phyloP scores from a whole-genome alignment of 257 asterid genomes.

The Cordia subcordata region DNA sequence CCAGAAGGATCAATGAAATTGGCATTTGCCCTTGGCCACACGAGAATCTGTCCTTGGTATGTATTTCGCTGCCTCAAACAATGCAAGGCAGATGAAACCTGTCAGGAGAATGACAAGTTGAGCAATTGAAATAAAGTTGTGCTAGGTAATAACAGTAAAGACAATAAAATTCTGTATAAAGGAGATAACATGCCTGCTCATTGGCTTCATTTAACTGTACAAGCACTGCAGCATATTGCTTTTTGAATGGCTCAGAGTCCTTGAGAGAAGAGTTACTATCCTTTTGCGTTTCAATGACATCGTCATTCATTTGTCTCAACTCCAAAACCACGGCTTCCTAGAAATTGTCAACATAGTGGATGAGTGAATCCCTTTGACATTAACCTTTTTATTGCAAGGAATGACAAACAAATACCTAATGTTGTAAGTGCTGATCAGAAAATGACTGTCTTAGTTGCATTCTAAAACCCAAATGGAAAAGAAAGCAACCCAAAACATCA shows the following conservation, averaged over 20 bases:
- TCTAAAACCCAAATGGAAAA: too few relatives aligned
- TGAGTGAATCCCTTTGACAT: neutral
- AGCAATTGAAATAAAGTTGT: neutral
- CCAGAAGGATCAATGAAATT: slow-evolving; percentile 36
- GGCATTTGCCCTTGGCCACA: slow-evolving; percentile 40
- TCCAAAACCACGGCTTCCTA: slow-evolving; percentile 85
- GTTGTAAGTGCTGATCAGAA: too few relatives aligned
- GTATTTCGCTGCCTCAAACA: slow-evolving; percentile 72
- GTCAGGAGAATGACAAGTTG: slow-evolving; percentile 16
- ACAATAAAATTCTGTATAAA: slow-evolving; percentile 2
- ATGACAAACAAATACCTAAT: too few relatives aligned
- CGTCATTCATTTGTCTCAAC: slow-evolving; percentile 77
- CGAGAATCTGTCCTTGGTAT: slow-evolving; percentile 50
- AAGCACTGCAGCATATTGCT: slow-evolving; percentile 87
- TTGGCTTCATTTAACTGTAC: slow-evolving; percentile 65
- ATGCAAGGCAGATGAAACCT: slow-evolving; percentile 68
- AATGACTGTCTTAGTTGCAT: too few relatives aligned
- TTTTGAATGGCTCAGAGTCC: slow-evolving; percentile 70
- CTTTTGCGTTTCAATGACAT: slow-evolving; percentile 30
- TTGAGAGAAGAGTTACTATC: slow-evolving; percentile 45
- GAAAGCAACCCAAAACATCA: too few relatives aligned
- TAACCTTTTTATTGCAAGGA: too few relatives aligned
- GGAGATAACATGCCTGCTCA: slow-evolving; percentile 53
- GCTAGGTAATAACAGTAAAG: neutral
- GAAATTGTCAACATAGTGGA: neutral